Conservation (phyloP, 75 land plant genomes). For the Chamaecyparis obtusa region DNA sequence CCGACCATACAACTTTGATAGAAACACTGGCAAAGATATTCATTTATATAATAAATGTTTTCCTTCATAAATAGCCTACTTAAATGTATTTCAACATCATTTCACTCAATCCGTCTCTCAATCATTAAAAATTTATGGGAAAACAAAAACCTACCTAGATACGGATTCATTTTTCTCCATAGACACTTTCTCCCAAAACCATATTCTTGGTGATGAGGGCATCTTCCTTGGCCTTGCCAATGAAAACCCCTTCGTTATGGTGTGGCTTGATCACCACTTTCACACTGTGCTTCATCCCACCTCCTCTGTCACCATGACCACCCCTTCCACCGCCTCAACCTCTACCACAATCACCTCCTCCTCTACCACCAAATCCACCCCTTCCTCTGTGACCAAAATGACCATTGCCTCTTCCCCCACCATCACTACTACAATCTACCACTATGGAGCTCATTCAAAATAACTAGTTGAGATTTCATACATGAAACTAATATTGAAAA, state of each 20-base stretch:
- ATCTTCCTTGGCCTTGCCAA: slow-evolving; percentile 94
- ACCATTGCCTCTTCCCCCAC: neutral
- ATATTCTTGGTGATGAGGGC: slow-evolving; percentile 78
- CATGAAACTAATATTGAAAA: no score
- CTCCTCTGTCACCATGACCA: slow-evolving; percentile 48
- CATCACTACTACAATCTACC: neutral
- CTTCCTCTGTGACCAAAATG: slow-evolving; percentile 10
- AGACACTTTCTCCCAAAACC: slow-evolving; percentile 84
- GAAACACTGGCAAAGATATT: no score
- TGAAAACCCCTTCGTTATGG: slow-evolving; percentile 86
- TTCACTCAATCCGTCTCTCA: no score
- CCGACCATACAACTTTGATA: no score
- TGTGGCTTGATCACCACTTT: slow-evolving; percentile 80
- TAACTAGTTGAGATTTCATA: no score
- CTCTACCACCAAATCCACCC: slow-evolving; percentile 20
- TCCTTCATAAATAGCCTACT: no score
- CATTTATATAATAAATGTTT: no score
- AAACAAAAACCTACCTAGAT: slow-evolving; percentile 47
- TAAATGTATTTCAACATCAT: no score
- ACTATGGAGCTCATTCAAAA: no score
- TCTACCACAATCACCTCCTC: slow-evolving; percentile 23
- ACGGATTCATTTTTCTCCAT: slow-evolving; percentile 83
- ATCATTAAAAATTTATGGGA: no score
- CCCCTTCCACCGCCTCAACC: slow-evolving; percentile 31
- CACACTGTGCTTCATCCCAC: slow-evolving; percentile 76